A percentile compares a stretch with the other conserved stretches of the same genome.
phyloP scores from a whole-genome alignment of 2,329 filamentous ascomycete species.

The Juglanconis sp. region DNA sequence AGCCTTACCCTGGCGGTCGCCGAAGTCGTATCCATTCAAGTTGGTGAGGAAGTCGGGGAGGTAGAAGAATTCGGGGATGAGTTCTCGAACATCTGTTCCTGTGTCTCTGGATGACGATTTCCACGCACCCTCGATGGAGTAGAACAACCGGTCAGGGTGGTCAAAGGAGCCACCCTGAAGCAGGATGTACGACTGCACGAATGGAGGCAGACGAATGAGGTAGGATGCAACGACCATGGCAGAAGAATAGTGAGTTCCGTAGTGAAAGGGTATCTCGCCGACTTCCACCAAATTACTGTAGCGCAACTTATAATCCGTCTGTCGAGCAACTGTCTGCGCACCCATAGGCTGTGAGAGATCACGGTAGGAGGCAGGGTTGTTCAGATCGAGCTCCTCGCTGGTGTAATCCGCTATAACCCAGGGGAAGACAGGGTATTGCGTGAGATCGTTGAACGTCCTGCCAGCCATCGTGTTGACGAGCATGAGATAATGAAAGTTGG shows the following conservation, averaged over 20 bases:
- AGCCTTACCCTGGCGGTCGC: conserved; percentile 74
- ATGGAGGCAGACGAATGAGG: conserved; percentile 89
- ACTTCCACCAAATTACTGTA: conserved; percentile 90
- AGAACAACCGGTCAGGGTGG: conserved; percentile 92
- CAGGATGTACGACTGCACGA: conserved; percentile 91
- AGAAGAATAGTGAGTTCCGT: conserved; percentile 97
- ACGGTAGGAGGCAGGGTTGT: conserved; percentile 79
- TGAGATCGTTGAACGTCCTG: conserved; percentile 94
- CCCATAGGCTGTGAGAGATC: conserved; percentile 97
- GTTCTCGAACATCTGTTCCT: conserved; percentile 89
- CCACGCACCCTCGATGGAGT: conserved; percentile 89
- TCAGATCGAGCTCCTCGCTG: conserved; percentile 85
- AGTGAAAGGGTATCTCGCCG: conserved; percentile 90
- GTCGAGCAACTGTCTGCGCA: conserved; percentile 73
- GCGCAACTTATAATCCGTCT: conserved; percentile 76
- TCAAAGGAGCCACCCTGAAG: conserved; percentile 96
- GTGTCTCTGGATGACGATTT: conserved; percentile 83
- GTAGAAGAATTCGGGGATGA: conserved; percentile 97
- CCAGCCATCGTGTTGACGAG: conserved; percentile 97
- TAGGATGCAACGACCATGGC: conserved; percentile 99
- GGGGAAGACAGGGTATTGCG: conserved; percentile 96
- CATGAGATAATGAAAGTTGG: conserved; percentile 99
- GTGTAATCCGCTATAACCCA: conserved; percentile 97
- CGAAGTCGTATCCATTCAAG: conserved; percentile 91
- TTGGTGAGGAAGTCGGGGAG: conserved; percentile 94